Evolutionary conservation across 805 yeast genomes (phyloP).

Genomic region (Starmerella bacillaris): DNA sequence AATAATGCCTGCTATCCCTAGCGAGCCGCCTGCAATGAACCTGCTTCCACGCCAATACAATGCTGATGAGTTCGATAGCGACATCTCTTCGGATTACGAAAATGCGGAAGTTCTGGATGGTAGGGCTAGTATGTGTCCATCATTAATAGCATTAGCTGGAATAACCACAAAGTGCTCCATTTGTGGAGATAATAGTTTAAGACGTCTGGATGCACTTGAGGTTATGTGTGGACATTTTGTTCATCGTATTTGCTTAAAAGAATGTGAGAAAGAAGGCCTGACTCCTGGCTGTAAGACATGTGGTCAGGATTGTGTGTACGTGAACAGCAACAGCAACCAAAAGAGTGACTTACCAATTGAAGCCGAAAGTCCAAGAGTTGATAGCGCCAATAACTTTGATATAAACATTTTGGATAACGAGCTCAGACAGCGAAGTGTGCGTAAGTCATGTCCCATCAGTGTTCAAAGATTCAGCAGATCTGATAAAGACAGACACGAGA

Average conservation of each 20-base stretch:
- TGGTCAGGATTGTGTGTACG: slow-evolving; percentile 6
- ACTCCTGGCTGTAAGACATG: slow-evolving; percentile 3
- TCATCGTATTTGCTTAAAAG: slow-evolving; percentile 5
- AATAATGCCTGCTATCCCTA: not conserved
- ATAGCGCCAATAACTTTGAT: not conserved
- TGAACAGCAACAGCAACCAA: not conserved
- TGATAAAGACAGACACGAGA: not conserved
- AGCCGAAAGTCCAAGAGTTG: no score
- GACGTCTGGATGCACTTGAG: slow-evolving; percentile 2
- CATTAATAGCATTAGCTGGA: not conserved
- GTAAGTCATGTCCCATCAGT: not conserved
- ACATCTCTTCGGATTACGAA: not conserved
- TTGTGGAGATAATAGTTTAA: slow-evolving; percentile 4
- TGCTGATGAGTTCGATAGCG: not conserved
- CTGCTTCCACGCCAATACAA: not conserved
- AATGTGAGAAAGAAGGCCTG: not conserved
- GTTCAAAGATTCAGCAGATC: slow-evolving; percentile 1
- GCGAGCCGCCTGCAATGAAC: not conserved
- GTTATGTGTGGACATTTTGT: slow-evolving; percentile 8
- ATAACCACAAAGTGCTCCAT: slow-evolving; percentile 1
- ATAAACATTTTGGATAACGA: slow-evolving; percentile 4
- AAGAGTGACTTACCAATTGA: no score
- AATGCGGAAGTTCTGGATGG: not conserved
- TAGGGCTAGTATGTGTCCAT: not conserved
- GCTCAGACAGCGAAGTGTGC: slow-evolving; percentile 1